A percentile compares a stretch with the other conserved stretches of the same genome.
Conservation (phyloP, 2,329 filamentous ascomycete genomes). For the Phoma sp. region DNA sequence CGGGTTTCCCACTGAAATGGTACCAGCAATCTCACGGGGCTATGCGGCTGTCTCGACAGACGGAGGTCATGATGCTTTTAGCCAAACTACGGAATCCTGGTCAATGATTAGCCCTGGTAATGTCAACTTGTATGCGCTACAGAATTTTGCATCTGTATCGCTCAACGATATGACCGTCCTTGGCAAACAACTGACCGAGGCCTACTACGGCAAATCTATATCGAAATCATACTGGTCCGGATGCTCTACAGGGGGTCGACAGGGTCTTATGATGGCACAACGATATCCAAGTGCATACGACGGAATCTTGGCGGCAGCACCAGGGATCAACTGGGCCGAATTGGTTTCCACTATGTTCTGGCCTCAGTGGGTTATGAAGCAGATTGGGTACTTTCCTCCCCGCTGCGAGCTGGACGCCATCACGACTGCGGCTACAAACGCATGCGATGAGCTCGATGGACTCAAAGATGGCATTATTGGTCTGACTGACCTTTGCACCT, state of each 20-base stretch:
- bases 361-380: conserved; percentile 29
- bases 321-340: conserved; percentile 28
- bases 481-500: conserved; percentile 29
- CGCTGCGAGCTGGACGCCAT: conserved; percentile 36
- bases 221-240: conserved; percentile 45
- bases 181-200: conserved; percentile 17
- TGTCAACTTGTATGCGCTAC: conserved; percentile 29
- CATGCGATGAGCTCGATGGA: conserved; percentile 35
- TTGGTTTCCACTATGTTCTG: conserved; percentile 21
- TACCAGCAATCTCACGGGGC: conserved; percentile 24
- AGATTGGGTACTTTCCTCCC: conserved; percentile 7
- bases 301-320: conserved; percentile 40
- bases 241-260: conserved; percentile 45
- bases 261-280: conserved; percentile 41
- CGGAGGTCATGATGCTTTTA: conserved; percentile 24
- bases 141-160: conserved; percentile 43
- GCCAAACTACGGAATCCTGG: conserved; percentile 10
- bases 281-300: conserved; percentile 38
- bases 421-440: conserved; percentile 20
- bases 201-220: conserved; percentile 38
- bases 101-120: conserved; percentile 26
- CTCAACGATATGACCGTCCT: conserved; percentile 37
- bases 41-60: conserved; percentile 35
- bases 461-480: conserved; percentile 28
- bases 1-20: conserved; percentile 23